phyloP scores from a whole-genome alignment of 495 filamentous ascomycete species.

The Xylaria grammica region DNA sequence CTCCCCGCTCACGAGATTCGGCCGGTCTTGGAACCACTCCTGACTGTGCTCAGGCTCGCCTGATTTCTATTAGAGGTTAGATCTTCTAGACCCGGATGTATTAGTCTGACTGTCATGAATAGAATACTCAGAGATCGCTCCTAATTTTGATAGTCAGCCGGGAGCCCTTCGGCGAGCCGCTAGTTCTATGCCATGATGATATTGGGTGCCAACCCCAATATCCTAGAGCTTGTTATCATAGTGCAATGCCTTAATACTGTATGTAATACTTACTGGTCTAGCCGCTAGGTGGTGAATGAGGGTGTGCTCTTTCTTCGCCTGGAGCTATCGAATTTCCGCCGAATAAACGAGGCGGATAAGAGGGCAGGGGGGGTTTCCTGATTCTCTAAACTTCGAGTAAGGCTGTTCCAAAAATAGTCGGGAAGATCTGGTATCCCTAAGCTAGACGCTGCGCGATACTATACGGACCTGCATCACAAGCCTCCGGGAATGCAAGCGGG shows the following conservation, averaged over 20 bases:
- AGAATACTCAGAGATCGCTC: too few relatives aligned
- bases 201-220: too few relatives aligned
- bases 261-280: slow-evolving; percentile 2
- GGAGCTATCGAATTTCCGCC: background rate
- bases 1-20: slow-evolving; percentile 1
- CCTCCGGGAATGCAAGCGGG: slow-evolving; percentile 26
- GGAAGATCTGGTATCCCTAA: slow-evolving; percentile 9
- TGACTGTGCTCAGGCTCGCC: background rate
- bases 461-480: slow-evolving; percentile 29
- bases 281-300: background rate
- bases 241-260: background rate
- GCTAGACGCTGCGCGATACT: slow-evolving; percentile 23
- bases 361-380: background rate
- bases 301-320: background rate
- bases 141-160: too few relatives aligned
- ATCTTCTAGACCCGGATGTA: background rate
- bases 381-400: slow-evolving; percentile 13
- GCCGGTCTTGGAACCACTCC: background rate
- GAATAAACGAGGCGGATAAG: background rate
- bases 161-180: too few relatives aligned
- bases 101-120: background rate
- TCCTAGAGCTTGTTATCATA: background rate
- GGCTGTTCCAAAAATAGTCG: slow-evolving; percentile 30
- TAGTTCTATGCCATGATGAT: too few relatives aligned
- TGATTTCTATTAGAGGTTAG: background rate